These are phyloP conservation scores for Ilyonectria mors-panacis DNA, from an alignment of 2,329 filamentous ascomycete species.

Conservation along the genomic window DNA sequence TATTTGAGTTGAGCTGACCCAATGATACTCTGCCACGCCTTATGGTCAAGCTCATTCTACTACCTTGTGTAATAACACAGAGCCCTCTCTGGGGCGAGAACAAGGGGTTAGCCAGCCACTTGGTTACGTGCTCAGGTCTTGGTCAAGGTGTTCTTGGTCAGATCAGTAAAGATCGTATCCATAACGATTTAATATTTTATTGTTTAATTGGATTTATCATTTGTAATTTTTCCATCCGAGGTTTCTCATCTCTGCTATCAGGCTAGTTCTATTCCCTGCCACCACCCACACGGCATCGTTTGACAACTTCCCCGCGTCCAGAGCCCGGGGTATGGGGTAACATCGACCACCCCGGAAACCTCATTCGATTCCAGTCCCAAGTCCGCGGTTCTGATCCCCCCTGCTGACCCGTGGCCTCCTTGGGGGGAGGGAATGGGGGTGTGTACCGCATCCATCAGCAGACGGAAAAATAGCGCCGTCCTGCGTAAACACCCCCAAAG, in stretches of 20 bases:
- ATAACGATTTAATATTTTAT: constrained; percentile 1
- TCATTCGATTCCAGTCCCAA: constrained; percentile 34
- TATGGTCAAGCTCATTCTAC: background rate
- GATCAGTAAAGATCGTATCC: background rate
- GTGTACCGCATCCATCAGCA: constrained; percentile 27
- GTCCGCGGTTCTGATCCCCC: constrained; percentile 26
- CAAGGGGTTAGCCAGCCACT: constrained; percentile 16
- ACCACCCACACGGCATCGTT: constrained; percentile 21
- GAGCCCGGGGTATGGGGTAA: constrained; percentile 25
- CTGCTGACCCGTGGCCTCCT: constrained; percentile 18
- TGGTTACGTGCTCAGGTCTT: background rate
- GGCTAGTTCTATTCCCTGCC: constrained; percentile 3
- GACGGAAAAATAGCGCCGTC: constrained; percentile 36
- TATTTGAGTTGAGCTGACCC: constrained; percentile 11
- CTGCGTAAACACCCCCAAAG: constrained; percentile 24
- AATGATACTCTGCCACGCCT: constrained; percentile 14
- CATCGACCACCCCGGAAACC: constrained; percentile 19
- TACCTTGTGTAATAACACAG: constrained; percentile 4
- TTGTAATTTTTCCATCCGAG: background rate
- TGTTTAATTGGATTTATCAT: constrained; percentile 4
- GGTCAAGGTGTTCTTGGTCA: background rate
- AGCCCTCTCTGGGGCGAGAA: constrained; percentile 7
- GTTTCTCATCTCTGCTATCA: background rate
- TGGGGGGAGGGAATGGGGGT: constrained; percentile 14
- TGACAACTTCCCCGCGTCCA: constrained; percentile 23